Conservation (phyloP, 805 yeast species). For the Yarrowia phangngaensis region DNA sequence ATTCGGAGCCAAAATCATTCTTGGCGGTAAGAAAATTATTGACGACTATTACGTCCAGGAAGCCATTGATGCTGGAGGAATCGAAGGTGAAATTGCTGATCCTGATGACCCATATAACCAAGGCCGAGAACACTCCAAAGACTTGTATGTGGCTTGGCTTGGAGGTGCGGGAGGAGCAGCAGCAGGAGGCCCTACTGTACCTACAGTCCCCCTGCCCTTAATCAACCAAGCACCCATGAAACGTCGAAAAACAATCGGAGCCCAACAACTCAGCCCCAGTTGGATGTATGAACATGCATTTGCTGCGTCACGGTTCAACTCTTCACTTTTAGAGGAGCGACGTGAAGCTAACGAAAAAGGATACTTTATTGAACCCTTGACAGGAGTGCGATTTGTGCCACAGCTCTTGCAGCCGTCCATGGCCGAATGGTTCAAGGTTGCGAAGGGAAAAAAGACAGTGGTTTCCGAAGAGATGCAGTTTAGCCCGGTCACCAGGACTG, state of each 20-base stretch:
- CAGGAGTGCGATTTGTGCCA: constrained; percentile 50
- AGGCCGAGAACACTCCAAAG: constrained; percentile 46
- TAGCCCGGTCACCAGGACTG: constrained; percentile 55
- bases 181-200: constrained; percentile 33
- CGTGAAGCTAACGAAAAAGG: constrained; percentile 41
- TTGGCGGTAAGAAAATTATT: constrained; percentile 70
- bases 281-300: constrained; percentile 84
- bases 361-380: constrained; percentile 54
- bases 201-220: constrained; percentile 32
- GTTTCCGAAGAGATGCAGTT: constrained; percentile 38
- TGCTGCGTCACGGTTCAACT: constrained; percentile 71
- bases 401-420: constrained; percentile 65
- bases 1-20: constrained; percentile 81
- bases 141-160: constrained; percentile 55
- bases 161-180: constrained; percentile 44
- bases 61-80: constrained; percentile 53
- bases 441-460: constrained; percentile 36
- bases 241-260: constrained; percentile 7
- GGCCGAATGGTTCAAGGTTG: constrained; percentile 38
- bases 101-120: constrained; percentile 50
- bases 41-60: constrained; percentile 86
- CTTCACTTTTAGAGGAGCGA: constrained; percentile 56
- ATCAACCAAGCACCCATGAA: constrained; percentile 31
- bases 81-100: constrained; percentile 68
- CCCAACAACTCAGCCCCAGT: constrained; percentile 41